Evolutionary conservation across 2,329 filamentous ascomycete genomes (phyloP).

Genomic region (Claviceps fusiformis): DNA sequence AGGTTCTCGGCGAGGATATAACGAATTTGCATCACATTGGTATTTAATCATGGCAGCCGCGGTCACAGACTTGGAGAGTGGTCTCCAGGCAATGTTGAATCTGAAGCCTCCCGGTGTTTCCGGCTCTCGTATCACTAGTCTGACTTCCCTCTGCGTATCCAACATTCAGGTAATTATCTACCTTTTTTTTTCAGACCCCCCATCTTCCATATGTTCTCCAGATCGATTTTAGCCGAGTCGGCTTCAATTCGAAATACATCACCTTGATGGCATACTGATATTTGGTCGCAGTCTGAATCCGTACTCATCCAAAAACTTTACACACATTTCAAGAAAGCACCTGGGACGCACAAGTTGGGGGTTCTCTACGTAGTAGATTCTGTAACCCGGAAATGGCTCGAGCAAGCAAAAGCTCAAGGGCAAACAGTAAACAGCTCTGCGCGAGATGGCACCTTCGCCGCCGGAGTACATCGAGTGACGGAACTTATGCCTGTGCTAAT

Average conservation of each 20-base stretch:
- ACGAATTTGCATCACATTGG: conserved; percentile 6
- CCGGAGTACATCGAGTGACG: conserved; percentile 91
- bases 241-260: neutral
- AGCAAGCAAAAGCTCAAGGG: conserved; percentile 76
- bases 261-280: conserved; percentile 10
- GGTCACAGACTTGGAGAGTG: conserved; percentile 80
- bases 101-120: conserved; percentile 91
- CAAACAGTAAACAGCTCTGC: conserved; percentile 71
- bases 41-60: conserved; percentile 54
- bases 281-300: conserved; percentile 63
- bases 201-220: neutral
- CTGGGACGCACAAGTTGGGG: conserved; percentile 91
- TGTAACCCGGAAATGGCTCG: conserved; percentile 97
- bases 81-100: conserved; percentile 80
- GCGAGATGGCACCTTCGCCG: conserved; percentile 83
- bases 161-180: conserved; percentile 67
- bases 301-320: conserved; percentile 92
- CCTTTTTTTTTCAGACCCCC: neutral
- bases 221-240: neutral
- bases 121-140: conserved; percentile 74
- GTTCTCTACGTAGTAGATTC: conserved; percentile 99
- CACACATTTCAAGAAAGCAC: conserved; percentile 92
- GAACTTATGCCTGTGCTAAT: conserved; percentile 88
- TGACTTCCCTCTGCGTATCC: conserved; percentile 76
- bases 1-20: neutral